Base-by-base conservation (phyloP, 495 filamentous ascomycete genomes). In the Penicillium paradoxum region DNA sequence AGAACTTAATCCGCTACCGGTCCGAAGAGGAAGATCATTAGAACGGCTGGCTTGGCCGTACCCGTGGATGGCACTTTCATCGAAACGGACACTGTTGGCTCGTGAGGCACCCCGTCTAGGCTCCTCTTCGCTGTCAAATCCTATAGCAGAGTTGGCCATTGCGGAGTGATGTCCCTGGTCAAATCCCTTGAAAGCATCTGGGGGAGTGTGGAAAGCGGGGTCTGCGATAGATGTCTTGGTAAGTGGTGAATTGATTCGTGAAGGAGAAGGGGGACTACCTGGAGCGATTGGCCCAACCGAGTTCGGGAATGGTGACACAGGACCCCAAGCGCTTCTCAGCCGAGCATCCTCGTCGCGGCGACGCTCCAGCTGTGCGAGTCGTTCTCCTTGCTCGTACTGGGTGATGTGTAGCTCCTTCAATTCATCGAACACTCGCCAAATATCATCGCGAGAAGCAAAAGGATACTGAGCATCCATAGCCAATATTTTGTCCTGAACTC, bases 21-120 rank as follows among this genome's bases (percentile, higher is more conserved):
- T 89, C 30, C 93, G 79, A 40, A 83, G 74, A 9, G 87, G 87
- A 41, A 88, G 81, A 47, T 98, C 93, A 27, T 83, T 81, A 47
- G 88, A 83, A 24, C 91, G 83, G 56, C 83, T 86, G 38, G 85
- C 83, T 54, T 92, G 90, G 32, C 85, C 86, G 78, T 88, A 88
- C 43, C 89, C 88, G 56, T 96, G 91, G 51, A 95, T 82, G 2
- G 95, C 92, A 63, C 89, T 96, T 66, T 97, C 91, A 64, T 98
- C 93, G 61, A 98, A 98, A n/a, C 93, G 88, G 55, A 98, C 93
- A 68, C 95, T 97, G 62, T 97, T 97, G 18, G 93, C 93, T 56
- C 93, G 80, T 25, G 95, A 98, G 27, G 90, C 85, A 6, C 93
- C 93, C 50, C 95, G 82, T 51, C 95, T 79, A 3, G 92, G 95